Evolutionary conservation across 257 asterid genomes (phyloP), one percentile per base, ranked within the genome.

Genomic region (Ilex aquifolium): DNA sequence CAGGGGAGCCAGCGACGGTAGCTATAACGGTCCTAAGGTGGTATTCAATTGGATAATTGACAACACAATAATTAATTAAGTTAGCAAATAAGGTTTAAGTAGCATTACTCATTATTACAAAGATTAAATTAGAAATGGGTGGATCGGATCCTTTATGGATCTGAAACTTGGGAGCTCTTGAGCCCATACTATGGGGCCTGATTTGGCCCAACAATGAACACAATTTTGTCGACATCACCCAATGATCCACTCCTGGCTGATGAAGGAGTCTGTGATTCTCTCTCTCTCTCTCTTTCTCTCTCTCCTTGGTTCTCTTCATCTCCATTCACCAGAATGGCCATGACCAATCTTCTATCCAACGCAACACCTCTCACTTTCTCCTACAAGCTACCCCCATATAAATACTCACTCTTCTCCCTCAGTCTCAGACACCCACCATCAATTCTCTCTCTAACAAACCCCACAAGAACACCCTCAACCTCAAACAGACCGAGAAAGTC

Each of bases 241-340:
- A 0, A 36, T 36, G 42, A 36, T 36, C 42, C 42, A 36, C 42
- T 36, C 42, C 54, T 49, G 54, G 10, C n/a, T 49, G 54, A 49
- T 49, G 54, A 7, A 15, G 10, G 5, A 49, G 2, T 11, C 14
- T 11, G 54, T 14, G 52, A 46, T 12, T 49, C 54, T 49, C 10
- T 44, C 11, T 44, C 13, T 44, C 50, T 44, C 13, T 49, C 10
- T 44, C 11, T 44, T 1, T 44, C 50, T 44, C 13, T 13, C 54
- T 49, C 2, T 49, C 54, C 17, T 1, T 44, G 13, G 11, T 44
- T 44, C 54, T 49, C 14, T 2, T n/a, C 17, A 12, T 6, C 4
- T 12, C 10, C 54, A 4, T n/a, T 49, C 54, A 50, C 31, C 54
- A 62, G 74, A 60, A 86, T 81, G 91, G 83, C 89, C 68, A 71